phyloP scores from a whole-genome alignment of 306 rosid species.

The Dryas drummondii region DNA sequence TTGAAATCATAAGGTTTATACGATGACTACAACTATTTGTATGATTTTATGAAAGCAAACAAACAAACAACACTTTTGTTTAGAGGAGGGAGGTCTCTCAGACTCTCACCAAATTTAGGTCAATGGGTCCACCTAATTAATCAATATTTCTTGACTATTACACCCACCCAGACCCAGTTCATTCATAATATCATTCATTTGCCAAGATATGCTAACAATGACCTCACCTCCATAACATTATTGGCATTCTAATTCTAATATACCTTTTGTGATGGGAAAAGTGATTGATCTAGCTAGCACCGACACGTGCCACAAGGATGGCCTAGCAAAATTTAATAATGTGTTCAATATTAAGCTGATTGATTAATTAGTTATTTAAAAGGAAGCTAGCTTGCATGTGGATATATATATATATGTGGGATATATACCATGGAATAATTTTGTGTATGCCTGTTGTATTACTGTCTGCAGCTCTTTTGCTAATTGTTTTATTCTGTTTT shows the following conservation, averaged over 20 bases:
- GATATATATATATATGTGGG: not conserved
- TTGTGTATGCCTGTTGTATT: not conserved
- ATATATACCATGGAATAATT: not conserved
- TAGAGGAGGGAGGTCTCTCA: no score
- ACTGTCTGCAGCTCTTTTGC: slow-evolving; percentile 11
- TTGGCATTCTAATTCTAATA: not conserved
- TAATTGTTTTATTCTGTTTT: slow-evolving; percentile 17
- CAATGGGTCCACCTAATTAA: slow-evolving; percentile 63
- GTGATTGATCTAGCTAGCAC: not conserved
- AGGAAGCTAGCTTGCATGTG: not conserved
- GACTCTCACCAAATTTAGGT: slow-evolving; percentile 27
- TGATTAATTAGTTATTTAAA: no score
- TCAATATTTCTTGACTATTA: slow-evolving; percentile 50
- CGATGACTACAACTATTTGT: slow-evolving; percentile 36
- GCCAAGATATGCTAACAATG: not conserved
- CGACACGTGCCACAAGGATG: slow-evolving; percentile 1
- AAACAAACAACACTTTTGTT: slow-evolving; percentile 45
- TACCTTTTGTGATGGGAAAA: no score
- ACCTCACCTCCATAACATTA: not conserved
- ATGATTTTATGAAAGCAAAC: slow-evolving; percentile 47
- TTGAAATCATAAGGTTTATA: slow-evolving; percentile 28
- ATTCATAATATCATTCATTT: slow-evolving; percentile 19
- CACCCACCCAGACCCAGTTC: slow-evolving; percentile 38
- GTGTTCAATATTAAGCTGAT: not conserved
- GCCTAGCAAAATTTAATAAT: not conserved